Base-by-base conservation (phyloP, 208 protist genomes). In the Wallacemonas collosoma region DNA sequence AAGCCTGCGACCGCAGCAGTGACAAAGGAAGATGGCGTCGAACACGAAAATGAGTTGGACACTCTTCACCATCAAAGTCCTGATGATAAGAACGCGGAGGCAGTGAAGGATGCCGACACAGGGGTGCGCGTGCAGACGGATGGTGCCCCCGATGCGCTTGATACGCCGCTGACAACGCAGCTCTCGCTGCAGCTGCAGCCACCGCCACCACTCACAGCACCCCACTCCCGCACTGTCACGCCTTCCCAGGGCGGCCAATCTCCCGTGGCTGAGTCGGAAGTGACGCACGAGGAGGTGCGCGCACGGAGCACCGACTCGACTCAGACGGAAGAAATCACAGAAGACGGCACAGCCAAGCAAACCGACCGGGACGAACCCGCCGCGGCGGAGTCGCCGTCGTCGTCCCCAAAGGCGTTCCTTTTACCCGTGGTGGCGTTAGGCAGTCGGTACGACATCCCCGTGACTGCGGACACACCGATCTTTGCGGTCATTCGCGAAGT, bases 401-500 rank as follows among this genome's bases (percentile, higher is more conserved):
- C 60, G 5, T 65, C 60, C 12, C 12, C 60, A 6, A 65, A 65
- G n/a, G 8, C 60, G 3, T 65, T 65, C 36, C 60, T 65, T 15
- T 8, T 65, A 2, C 57, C 53, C 53, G 75, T 85, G 2, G 70
- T 85, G 61, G 80, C 80, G 9, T 72, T 71, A 55, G 80, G 80
- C 41, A 77, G 50, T 39, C 61, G 70, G 26, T 81, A 74, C 61
- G 67, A 72, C 3, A 36, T 93, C 1, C 75, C 85, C 1, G 88
- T 84, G n/a, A 82, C 82, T 17, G 57, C 61, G 3, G 50, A 72
- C 51, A 88, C 87, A 0, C 65, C 62, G 0, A 65, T 84, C 54
- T 67, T 68, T 8, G 77, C 82, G 2, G 69, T 93, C 14, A 66
- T 85, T 66, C 77, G 78, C 62, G 73, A 83, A 45, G 80, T 90